phyloP scores from a whole-genome alignment of 2,329 filamentous ascomycete species.

The Trichoderma sp. region DNA sequence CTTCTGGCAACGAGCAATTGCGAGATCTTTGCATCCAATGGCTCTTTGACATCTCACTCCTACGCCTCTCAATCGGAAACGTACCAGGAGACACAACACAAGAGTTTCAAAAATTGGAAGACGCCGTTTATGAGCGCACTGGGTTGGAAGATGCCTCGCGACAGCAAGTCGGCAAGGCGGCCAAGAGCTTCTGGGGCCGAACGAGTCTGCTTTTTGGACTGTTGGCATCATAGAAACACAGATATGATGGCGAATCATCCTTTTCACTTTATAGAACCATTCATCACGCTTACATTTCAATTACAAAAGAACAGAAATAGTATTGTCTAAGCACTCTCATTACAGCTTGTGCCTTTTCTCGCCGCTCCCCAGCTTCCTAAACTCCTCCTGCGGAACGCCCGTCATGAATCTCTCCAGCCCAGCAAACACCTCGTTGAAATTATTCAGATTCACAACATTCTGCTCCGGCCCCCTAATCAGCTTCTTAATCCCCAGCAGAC shows the following conservation, averaged over 20 bases:
- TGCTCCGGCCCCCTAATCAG: slow-evolving; percentile 74
- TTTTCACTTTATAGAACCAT: neutral
- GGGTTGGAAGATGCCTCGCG: slow-evolving; percentile 52
- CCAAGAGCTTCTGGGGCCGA: slow-evolving; percentile 79
- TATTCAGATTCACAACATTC: slow-evolving; percentile 73
- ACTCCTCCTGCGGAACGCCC: slow-evolving; percentile 86
- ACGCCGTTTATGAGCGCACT: slow-evolving; percentile 47
- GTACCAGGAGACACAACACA: slow-evolving; percentile 31
- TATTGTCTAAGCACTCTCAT: neutral
- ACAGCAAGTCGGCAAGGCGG: slow-evolving; percentile 60
- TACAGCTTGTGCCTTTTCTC: slow-evolving; percentile 96
- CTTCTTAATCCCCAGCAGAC: slow-evolving; percentile 80
- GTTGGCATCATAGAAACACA: slow-evolving; percentile 48
- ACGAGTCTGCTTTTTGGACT: slow-evolving; percentile 81
- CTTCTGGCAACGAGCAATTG: slow-evolving; percentile 33
- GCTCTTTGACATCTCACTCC: slow-evolving; percentile 60
- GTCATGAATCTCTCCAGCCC: slow-evolving; percentile 78
- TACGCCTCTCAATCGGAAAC: slow-evolving; percentile 49
- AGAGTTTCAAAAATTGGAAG: slow-evolving; percentile 48
- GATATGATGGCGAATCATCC: neutral
- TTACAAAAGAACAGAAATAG: neutral
- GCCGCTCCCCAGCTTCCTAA: slow-evolving; percentile 78
- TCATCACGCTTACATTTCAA: neutral
- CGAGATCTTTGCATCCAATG: slow-evolving; percentile 59
- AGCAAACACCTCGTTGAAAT: slow-evolving; percentile 80